phyloP scores from a whole-genome alignment of 495 filamentous ascomycete genomes.

The Apodospora peruviana region DNA sequence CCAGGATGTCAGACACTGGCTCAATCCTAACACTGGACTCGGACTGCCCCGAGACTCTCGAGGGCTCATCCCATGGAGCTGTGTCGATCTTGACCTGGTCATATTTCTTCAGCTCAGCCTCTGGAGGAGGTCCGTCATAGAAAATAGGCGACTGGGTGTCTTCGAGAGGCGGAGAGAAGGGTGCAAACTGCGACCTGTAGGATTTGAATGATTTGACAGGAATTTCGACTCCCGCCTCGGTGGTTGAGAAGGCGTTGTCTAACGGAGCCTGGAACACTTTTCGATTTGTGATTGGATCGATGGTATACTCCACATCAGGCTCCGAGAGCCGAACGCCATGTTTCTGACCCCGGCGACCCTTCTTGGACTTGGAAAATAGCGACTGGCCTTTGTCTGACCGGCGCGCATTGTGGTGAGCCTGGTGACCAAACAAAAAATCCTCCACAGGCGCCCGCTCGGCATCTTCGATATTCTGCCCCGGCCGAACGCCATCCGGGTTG shows the following conservation, averaged over 20 bases:
- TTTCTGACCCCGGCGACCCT: not conserved
- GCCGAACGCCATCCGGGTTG: slow-evolving; percentile 27
- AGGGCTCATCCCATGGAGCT: slow-evolving; percentile 9
- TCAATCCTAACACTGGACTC: not conserved
- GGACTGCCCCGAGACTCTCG: not conserved
- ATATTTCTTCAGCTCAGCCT: slow-evolving; percentile 34
- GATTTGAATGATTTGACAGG: slow-evolving; percentile 29
- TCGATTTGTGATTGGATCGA: slow-evolving; percentile 61
- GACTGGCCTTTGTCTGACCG: not conserved
- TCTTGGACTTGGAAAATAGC: slow-evolving; percentile 5
- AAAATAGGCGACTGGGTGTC: slow-evolving; percentile 18
- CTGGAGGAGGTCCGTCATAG: slow-evolving; percentile 29
- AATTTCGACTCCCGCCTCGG: slow-evolving; percentile 17
- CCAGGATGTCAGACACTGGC: not conserved
- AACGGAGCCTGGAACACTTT: slow-evolving; percentile 34
- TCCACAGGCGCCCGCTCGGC: slow-evolving; percentile 29
- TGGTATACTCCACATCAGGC: slow-evolving; percentile 33
- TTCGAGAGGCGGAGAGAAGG: slow-evolving; percentile 16
- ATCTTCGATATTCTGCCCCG: slow-evolving; percentile 33
- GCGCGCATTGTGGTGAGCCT: not conserved
- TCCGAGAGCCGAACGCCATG: not conserved
- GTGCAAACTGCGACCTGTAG: slow-evolving; percentile 34
- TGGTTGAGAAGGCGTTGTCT: not conserved
- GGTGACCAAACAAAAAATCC: slow-evolving; percentile 24
- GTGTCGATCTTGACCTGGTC: slow-evolving; percentile 25